phyloP scores from a whole-genome alignment of 1,284 basidiomycete genomes.

The Neolentinus lepideus region DNA sequence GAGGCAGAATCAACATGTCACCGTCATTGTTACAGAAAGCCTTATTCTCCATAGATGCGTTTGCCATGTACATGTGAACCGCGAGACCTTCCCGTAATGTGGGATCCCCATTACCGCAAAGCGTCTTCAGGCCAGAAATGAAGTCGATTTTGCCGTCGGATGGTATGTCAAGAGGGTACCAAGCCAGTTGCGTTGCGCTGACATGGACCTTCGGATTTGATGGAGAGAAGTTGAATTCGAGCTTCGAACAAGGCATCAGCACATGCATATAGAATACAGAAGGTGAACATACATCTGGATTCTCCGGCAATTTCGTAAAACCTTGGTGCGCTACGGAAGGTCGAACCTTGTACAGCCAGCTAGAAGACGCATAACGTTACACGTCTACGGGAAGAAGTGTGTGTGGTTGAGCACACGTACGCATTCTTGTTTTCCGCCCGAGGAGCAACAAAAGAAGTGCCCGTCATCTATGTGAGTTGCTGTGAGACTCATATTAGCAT shows the following conservation, averaged over 20 bases:
- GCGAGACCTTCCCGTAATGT: constrained; percentile 54
- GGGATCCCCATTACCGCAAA: constrained; percentile 60
- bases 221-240: constrained; percentile 53
- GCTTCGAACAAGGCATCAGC: constrained; percentile 21
- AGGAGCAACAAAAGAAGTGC: constrained; percentile 52
- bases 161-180: constrained; percentile 58
- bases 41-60: constrained; percentile 54
- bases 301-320: constrained; percentile 45
- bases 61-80: constrained; percentile 57
- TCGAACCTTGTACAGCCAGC: constrained; percentile 58
- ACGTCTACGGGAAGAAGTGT: background rate
- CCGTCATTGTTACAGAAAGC: constrained; percentile 67
- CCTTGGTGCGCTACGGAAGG: constrained; percentile 66
- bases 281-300: constrained; percentile 41
- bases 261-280: constrained; percentile 6
- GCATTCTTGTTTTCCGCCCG: constrained; percentile 39
- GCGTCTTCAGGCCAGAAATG: constrained; percentile 54
- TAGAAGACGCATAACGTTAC: constrained; percentile 15
- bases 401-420: constrained; percentile 21
- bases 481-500: constrained; percentile 3
- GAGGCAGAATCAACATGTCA: constrained; percentile 62
- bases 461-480: constrained; percentile 37
- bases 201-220: constrained; percentile 53
- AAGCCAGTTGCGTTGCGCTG: constrained; percentile 63
- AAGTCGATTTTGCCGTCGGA: constrained; percentile 45